A percentile compares a stretch with the other conserved stretches of the same genome.
phyloP scores from a whole-genome alignment of 73 alveolate species.

The Paramecium octaurelia region DNA sequence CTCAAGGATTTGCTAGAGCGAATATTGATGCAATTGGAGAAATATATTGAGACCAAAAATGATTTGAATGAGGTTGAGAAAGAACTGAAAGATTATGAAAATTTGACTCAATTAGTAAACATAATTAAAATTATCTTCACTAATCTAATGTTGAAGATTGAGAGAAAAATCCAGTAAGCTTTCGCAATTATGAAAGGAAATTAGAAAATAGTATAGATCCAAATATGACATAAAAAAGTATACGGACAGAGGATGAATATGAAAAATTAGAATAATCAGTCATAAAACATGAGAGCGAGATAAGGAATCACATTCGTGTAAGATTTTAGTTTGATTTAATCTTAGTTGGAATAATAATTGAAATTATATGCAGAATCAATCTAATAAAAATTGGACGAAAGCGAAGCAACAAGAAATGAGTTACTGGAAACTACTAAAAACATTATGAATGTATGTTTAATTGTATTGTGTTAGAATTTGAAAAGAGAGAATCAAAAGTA shows the following conservation, averaged over 20 bases:
- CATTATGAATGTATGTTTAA: constrained; percentile 2
- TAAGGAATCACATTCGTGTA: constrained; percentile 35
- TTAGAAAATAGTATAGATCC: background rate
- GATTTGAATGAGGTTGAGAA: background rate
- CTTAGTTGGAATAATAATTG: constrained; percentile 30
- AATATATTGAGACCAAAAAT: constrained; percentile 16
- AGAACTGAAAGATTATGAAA: constrained; percentile 49
- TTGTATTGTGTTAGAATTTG: background rate
- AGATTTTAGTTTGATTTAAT: background rate
- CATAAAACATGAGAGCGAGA: constrained; percentile 17
- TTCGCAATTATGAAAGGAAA: background rate
- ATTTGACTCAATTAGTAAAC: background rate
- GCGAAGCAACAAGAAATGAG: constrained; percentile 24
- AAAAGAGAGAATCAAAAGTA: constrained; percentile 29
- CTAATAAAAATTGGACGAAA: constrained; percentile 10
- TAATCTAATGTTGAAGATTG: constrained; percentile 12
- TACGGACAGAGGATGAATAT: constrained; percentile 33
- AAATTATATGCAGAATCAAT: constrained; percentile 44
- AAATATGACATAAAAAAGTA: background rate
- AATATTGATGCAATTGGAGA: background rate
- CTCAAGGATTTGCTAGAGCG: constrained; percentile 44
- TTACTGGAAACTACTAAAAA: constrained; percentile 19
- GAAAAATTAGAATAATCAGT: constrained; percentile 36
- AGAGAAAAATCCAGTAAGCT: constrained; percentile 5
- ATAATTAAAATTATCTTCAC: constrained; percentile 22